Conservation (phyloP, 768 basidiomycete genomes). For the Mycena amicta region DNA sequence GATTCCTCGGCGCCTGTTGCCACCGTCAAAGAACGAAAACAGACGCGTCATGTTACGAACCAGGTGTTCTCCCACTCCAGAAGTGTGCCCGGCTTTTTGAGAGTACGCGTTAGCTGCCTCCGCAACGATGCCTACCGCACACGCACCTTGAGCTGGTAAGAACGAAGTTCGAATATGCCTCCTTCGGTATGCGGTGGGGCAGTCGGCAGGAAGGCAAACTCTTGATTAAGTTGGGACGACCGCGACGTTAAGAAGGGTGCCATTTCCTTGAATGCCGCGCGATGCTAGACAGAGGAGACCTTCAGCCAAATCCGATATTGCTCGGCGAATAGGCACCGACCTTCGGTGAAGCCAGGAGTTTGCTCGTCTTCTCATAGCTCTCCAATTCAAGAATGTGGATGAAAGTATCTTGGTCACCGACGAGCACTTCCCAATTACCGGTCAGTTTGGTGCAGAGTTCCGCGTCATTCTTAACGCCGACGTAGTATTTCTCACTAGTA, state of each 20-base stretch:
- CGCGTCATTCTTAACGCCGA: conserved; percentile 72
- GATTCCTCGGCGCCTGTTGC: conserved; percentile 88
- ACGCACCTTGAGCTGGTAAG: conserved; percentile 68
- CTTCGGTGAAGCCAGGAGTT: conserved; percentile 63
- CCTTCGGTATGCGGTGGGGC: conserved; percentile 85
- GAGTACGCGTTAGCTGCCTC: too few relatives aligned
- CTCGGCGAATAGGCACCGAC: conserved; percentile 42
- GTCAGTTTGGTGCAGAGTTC: conserved; percentile 83
- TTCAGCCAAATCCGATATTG: conserved; percentile 3
- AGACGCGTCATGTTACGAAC: conserved; percentile 41
- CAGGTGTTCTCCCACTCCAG: conserved; percentile 96
- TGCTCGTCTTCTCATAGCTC: conserved; percentile 80
- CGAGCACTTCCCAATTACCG: conserved; percentile 89
- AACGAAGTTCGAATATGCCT: conserved; percentile 91
- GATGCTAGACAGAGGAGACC: conserved; percentile 47
- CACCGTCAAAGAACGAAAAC: conserved; percentile 1
- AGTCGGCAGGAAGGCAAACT: conserved; percentile 95
- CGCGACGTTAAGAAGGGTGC: conserved; percentile 77
- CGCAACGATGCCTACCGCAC: not conserved
- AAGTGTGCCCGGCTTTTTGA: conserved; percentile 68
- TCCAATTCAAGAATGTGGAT: conserved; percentile 87
- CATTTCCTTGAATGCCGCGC: conserved; percentile 68
- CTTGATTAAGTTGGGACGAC: conserved; percentile 80
- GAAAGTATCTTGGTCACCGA: conserved; percentile 91
- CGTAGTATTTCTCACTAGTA: conserved; percentile 80